Base-by-base conservation (phyloP, 129 eudicot species). In the Tanacetum coccineum region DNA sequence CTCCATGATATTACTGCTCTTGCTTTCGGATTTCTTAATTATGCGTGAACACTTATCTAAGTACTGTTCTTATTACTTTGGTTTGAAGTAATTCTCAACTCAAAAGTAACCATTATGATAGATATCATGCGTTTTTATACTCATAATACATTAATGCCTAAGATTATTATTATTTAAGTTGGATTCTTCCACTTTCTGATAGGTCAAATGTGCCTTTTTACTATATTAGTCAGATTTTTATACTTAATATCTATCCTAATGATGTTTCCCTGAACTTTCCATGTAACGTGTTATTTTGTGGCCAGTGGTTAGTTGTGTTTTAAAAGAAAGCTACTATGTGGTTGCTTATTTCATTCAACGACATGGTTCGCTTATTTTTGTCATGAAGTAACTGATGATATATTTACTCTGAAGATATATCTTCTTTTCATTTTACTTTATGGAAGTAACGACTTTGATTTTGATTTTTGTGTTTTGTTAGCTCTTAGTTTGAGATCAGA, bases 391-490 rank as follows among this genome's bases (percentile, higher is more conserved):
- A 18, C 56, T n/a, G n/a, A n/a, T n/a, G n/a, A n/a, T n/a, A n/a
- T n/a, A n/a, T n/a, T n/a, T 57, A 46, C 25, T 56, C 28, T 56
- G 11, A 70, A 14, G 22, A 57, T 13, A 46, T 42, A 17, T 70
- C 15, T 44, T 57, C 51, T 51, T 15, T 13, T 54, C 48, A 15
- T 70, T 59, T 59, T 67, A 70, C 59, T 47, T 28, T 17, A 60
- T 28, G 13, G 26, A 6, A 18, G 44, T n/a, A n/a, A n/a, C n/a
- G 36, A 8, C 58, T 59, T 44, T 15, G 62, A 0, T 59, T 59
- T 70, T 25, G 21, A 58, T 46, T 59, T 5, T 58, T 45, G 46
- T 58, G 56, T 30, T 18, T 70, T n/a, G n/a, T n/a, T n/a, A n/a
- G n/a, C n/a, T n/a, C n/a, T n/a, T n/a, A n/a, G n/a, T n/a, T n/a